A percentile compares a stretch with the other conserved stretches of the same genome.
Conservation (phyloP, 768 basidiomycete species). For the Asterophora parasitica region DNA sequence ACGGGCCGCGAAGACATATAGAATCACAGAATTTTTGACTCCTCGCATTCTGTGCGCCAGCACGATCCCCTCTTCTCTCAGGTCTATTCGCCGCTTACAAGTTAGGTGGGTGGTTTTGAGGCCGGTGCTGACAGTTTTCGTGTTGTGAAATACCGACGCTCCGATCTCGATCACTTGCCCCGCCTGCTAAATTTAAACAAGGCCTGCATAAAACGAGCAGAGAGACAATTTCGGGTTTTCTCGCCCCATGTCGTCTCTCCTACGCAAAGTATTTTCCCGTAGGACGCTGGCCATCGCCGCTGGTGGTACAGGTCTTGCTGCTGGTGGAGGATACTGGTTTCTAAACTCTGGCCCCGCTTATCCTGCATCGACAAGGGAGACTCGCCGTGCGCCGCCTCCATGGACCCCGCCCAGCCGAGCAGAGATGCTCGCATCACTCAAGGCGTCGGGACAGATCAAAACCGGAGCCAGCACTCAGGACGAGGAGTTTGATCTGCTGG, state of each 20-base stretch:
- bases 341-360: conserved; percentile 72
- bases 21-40: too few species aligned
- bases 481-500: conserved; percentile 69
- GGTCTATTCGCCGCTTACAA: too few species aligned
- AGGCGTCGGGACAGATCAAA: conserved; percentile 32
- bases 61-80: too few species aligned
- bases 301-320: conserved; percentile 46
- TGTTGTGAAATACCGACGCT: too few species aligned
- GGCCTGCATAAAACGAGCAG: not conserved
- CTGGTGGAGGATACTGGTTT: conserved; percentile 63
- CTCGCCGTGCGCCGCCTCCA: conserved; percentile 67
- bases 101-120: too few species aligned
- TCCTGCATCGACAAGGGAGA: conserved; percentile 57
- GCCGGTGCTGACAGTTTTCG: too few species aligned
- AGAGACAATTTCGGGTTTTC: not conserved
- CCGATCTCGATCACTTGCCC: too few species aligned
- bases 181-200: not conserved
- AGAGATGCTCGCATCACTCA: conserved; percentile 60
- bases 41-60: too few species aligned
- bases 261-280: conserved; percentile 46
- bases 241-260: conserved; percentile 20
- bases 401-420: conserved; percentile 73
- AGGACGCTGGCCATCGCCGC: conserved; percentile 49
- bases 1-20: too few species aligned
- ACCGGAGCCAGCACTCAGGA: conserved; percentile 25